These are phyloP conservation scores for Cryphonectria naterciae DNA, from an alignment of 2,329 filamentous ascomycete genomes.

Conservation along the genomic window DNA sequence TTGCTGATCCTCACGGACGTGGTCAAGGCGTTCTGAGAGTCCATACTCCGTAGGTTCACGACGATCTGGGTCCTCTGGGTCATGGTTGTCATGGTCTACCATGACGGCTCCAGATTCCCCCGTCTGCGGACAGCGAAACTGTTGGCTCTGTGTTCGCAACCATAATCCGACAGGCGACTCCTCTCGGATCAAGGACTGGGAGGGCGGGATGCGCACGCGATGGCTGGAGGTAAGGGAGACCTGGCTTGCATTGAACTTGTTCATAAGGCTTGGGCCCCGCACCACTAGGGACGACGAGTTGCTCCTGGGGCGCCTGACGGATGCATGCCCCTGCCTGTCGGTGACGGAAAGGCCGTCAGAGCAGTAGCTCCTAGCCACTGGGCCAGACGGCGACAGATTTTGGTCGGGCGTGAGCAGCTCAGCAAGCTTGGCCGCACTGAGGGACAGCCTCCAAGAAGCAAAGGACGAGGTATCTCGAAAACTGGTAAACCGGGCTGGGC, in stretches of 20 bases:
- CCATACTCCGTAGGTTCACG: not conserved
- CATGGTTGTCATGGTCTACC: not conserved
- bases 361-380: constrained; percentile 11
- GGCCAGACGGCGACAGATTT: not conserved
- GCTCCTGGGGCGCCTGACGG: constrained; percentile 11
- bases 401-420: constrained; percentile 15
- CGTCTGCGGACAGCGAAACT: constrained; percentile 10
- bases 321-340: not conserved
- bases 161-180: constrained; percentile 27
- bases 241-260: constrained; percentile 6
- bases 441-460: constrained; percentile 31
- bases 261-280: not conserved
- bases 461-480: constrained; percentile 30
- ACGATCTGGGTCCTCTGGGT: not conserved
- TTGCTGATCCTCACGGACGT: not conserved
- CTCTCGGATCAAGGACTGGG: constrained; percentile 22
- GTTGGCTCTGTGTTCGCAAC: constrained; percentile 24
- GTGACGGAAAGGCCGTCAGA: constrained; percentile 5
- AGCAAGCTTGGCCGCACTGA: constrained; percentile 21
- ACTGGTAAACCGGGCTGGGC: constrained; percentile 10
- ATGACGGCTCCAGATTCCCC: constrained; percentile 1
- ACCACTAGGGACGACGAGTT: constrained; percentile 16
- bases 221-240: constrained; percentile 16
- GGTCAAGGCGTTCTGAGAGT: not conserved
- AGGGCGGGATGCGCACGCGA: constrained; percentile 17